These are phyloP conservation scores for Trypanosoma theileri DNA, from an alignment of 208 protist species.

Conservation along the genomic window DNA sequence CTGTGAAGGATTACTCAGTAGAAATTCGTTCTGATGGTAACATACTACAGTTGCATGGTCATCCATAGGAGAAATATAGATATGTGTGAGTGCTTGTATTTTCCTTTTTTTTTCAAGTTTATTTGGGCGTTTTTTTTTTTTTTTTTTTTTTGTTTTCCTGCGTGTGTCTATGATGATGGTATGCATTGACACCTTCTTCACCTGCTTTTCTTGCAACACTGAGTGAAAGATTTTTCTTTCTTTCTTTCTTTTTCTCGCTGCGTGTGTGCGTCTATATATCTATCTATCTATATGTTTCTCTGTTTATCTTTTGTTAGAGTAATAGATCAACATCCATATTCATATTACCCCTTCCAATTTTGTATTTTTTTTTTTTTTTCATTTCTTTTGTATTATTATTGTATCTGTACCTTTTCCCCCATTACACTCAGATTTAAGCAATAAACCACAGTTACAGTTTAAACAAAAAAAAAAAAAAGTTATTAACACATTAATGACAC, in stretches of 20 bases:
- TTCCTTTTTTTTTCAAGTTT: no score
- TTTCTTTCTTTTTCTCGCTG: slow-evolving; percentile 2
- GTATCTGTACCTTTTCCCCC: no score
- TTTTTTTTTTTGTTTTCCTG: not conserved
- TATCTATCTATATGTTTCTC: not conserved
- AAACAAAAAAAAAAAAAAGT: not conserved
- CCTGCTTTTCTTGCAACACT: no score
- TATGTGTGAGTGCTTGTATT: not conserved
- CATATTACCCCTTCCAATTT: not conserved
- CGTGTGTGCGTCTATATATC: slow-evolving; percentile 4
- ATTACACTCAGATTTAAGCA: no score
- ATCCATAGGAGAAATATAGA: slow-evolving; percentile 10
- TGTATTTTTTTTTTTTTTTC: slow-evolving; percentile 10
- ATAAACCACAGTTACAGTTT: not conserved
- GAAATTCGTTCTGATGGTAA: slow-evolving; percentile 16
- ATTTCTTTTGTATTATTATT: slow-evolving; percentile 11
- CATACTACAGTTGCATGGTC: slow-evolving; percentile 4
- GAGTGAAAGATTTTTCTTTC: not conserved
- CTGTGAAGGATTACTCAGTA: slow-evolving; percentile 27
- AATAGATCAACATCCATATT: not conserved
- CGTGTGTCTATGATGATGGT: no score
- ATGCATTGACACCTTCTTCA: no score
- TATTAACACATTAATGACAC: not conserved
- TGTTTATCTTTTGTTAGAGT: not conserved
- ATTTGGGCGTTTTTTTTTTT: not conserved